Evolutionary conservation across 106 monocot genomes (phyloP).

Genomic region (Dendrobium officinale): DNA sequence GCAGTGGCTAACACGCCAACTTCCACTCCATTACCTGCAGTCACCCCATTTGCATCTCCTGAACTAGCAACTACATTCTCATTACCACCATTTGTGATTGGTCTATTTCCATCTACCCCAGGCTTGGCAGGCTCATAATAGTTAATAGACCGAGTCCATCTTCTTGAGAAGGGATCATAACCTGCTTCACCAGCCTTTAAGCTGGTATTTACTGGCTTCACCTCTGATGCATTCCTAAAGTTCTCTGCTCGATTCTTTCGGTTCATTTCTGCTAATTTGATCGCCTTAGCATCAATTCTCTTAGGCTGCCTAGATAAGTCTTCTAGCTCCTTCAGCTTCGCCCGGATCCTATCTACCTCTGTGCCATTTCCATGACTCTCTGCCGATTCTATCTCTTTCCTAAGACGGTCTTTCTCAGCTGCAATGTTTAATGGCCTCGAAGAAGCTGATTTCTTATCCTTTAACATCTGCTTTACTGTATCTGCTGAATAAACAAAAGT

Average conservation of each 20-base stretch:
- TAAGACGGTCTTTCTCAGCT: conserved; percentile 76
- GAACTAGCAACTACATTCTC: neutral
- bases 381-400: conserved; percentile 71
- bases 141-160: conserved; percentile 79
- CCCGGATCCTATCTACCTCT: conserved; percentile 49
- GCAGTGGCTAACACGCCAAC: conserved; percentile 50
- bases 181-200: conserved; percentile 89
- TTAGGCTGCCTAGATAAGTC: conserved; percentile 31
- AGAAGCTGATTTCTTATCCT: conserved; percentile 74
- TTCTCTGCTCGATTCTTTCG: conserved; percentile 81
- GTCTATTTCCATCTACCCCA: conserved; percentile 21
- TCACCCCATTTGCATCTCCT: conserved; percentile 8
- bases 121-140: conserved; percentile 34
- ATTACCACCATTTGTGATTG: conserved; percentile 19
- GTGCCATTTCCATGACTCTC: conserved; percentile 42
- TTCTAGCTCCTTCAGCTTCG: conserved; percentile 55
- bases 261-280: conserved; percentile 85
- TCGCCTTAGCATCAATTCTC: conserved; percentile 67
- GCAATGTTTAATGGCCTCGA: conserved; percentile 76
- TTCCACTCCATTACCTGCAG: conserved; percentile 9
- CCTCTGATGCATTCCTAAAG: conserved; percentile 81
- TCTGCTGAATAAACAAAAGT: conserved; percentile 80
- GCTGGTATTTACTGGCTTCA: conserved; percentile 67
- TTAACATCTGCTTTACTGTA: conserved; percentile 87
- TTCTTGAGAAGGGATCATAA: conserved; percentile 91